These are phyloP conservation scores for Melastoma candidum DNA, from an alignment of 441 rosid genomes.

Conservation along the genomic window DNA sequence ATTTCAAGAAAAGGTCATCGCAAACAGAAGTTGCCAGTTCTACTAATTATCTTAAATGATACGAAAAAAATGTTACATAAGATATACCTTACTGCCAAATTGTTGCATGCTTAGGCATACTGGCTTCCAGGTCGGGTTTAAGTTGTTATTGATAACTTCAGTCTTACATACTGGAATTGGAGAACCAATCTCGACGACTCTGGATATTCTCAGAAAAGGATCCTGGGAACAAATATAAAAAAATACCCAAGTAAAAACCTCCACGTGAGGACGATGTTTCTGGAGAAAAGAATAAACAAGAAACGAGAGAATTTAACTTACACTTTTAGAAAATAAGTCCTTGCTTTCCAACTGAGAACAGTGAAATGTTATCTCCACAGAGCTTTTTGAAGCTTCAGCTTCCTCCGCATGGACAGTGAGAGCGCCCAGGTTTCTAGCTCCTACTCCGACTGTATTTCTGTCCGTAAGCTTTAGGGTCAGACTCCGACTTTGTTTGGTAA, in stretches of 20 bases:
- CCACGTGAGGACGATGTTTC: neutral
- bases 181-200: constrained; percentile 42
- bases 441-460: constrained; percentile 23
- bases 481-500: constrained; percentile 39
- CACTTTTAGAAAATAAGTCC: constrained; percentile 72
- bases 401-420: constrained; percentile 69
- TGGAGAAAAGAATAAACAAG: constrained; percentile 3
- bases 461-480: constrained; percentile 39
- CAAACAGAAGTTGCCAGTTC: neutral
- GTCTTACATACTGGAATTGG: constrained; percentile 64
- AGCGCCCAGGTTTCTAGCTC: constrained; percentile 36
- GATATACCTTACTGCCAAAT: constrained; percentile 67
- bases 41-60: neutral
- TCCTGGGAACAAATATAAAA: constrained; percentile 33
- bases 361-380: constrained; percentile 37
- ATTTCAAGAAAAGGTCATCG: constrained; percentile 3
- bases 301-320: constrained; percentile 19
- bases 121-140: constrained; percentile 65
- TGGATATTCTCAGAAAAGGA: constrained; percentile 75
- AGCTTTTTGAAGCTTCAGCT: constrained; percentile 42
- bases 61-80: constrained; percentile 1
- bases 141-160: constrained; percentile 55
- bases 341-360: constrained; percentile 54
- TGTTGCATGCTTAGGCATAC: constrained; percentile 59
- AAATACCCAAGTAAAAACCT: neutral